Conservation (phyloP, 1,284 basidiomycete genomes). For the Irpex sp. region DNA sequence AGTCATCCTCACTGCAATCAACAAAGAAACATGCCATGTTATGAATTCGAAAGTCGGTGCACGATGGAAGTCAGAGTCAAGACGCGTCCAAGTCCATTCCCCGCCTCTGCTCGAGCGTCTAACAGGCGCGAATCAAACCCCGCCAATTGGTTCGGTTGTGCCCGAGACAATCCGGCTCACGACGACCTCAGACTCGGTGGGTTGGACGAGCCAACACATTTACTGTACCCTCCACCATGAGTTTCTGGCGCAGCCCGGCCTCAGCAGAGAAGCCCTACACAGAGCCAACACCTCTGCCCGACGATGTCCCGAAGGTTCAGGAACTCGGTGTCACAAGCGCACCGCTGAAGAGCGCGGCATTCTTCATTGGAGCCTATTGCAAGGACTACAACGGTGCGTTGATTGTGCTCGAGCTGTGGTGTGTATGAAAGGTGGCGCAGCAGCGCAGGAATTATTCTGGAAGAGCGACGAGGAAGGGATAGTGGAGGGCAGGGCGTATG, state of each 20-base stretch:
- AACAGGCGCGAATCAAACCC: slow-evolving; percentile 6
- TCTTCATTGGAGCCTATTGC: slow-evolving; percentile 96
- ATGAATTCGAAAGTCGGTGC: neutral
- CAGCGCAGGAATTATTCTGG: neutral
- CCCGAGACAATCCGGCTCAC: slow-evolving; percentile 13
- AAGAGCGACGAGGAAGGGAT: neutral
- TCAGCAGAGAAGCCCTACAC: slow-evolving; percentile 44
- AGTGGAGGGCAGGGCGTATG: neutral
- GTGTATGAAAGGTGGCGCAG: neutral
- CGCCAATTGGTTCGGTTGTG: slow-evolving; percentile 14
- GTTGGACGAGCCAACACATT: neutral
- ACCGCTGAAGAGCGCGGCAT: slow-evolving; percentile 93
- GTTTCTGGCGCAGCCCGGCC: slow-evolving; percentile 40
- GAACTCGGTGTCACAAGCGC: slow-evolving; percentile 93
- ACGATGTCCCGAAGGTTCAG: slow-evolving; percentile 76
- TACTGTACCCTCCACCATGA: slow-evolving; percentile 39
- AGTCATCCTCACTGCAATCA: neutral
- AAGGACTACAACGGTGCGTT: slow-evolving; percentile 92
- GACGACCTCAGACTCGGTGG: slow-evolving; percentile 7
- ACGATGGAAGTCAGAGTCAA: neutral
- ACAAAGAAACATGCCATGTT: neutral
- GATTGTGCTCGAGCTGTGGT: neutral
- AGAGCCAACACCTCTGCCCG: slow-evolving; percentile 75
- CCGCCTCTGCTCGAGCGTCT: neutral
- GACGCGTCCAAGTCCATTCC: neutral